These are phyloP conservation scores for Ordospora pajunii DNA, from an alignment of 371 early-diverging fungal genomes.

Conservation along the genomic window DNA sequence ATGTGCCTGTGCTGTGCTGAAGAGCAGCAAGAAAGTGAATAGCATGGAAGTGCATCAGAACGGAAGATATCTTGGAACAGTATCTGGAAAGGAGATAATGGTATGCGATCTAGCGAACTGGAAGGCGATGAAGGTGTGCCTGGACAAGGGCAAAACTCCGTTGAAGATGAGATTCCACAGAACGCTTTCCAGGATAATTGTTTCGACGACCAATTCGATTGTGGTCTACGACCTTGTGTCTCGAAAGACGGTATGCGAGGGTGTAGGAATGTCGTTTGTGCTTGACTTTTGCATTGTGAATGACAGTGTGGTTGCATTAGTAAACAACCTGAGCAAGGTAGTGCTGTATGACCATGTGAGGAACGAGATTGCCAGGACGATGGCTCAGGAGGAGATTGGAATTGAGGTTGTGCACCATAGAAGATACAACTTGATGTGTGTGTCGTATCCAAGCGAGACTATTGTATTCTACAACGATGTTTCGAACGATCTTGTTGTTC, in stretches of 20 bases:
- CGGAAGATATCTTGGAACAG: background rate
- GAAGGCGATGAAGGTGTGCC: background rate
- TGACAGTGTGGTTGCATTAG: background rate
- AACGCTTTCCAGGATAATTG: background rate
- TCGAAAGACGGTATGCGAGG: background rate
- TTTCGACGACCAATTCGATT: constrained; percentile 18
- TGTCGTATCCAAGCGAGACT: background rate
- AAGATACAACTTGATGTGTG: constrained; percentile 1
- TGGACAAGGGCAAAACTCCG: background rate
- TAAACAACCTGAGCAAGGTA: constrained; percentile 9
- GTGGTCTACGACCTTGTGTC: background rate
- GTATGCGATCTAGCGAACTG: background rate
- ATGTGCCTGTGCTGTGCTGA: background rate
- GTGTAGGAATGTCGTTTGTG: background rate
- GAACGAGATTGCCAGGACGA: background rate
- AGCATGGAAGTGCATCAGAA: background rate
- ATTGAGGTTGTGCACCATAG: background rate
- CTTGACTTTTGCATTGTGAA: background rate
- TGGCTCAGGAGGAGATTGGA: constrained; percentile 12
- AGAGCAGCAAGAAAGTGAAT: background rate
- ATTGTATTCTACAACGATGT: constrained; percentile 25
- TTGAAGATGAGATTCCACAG: background rate
- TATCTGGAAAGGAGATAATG: background rate
- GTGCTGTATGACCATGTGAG: background rate
- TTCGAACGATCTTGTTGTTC: background rate